Conservation (phyloP, 2,329 filamentous ascomycete species). For the Colletotrichum sojae region DNA sequence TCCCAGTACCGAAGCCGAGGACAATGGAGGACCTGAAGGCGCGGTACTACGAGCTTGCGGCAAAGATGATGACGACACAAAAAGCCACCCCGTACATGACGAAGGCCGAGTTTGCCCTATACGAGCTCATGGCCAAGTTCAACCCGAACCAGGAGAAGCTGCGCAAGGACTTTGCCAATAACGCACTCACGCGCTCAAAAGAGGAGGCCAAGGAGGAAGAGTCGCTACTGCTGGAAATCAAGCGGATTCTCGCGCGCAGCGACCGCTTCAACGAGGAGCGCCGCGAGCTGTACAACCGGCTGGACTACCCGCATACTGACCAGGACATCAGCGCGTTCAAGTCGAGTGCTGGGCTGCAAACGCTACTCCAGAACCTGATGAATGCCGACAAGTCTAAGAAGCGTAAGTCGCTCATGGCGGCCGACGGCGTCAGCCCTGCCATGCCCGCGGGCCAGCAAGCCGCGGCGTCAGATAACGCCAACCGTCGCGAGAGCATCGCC, state of each 20-base stretch:
- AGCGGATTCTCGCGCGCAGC: slow-evolving; percentile 89
- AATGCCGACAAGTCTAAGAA: slow-evolving; percentile 91
- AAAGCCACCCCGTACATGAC: slow-evolving; percentile 91
- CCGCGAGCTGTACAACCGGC: slow-evolving; percentile 85
- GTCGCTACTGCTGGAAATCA: slow-evolving; percentile 88
- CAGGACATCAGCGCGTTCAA: slow-evolving; percentile 84
- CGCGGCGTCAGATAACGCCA: slow-evolving; percentile 49
- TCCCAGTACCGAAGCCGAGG: slow-evolving; percentile 68
- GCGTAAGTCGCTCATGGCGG: slow-evolving; percentile 78
- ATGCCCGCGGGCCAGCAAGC: slow-evolving; percentile 50
- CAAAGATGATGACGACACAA: slow-evolving; percentile 84
- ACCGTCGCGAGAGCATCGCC: slow-evolving; percentile 68
- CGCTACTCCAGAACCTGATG: slow-evolving; percentile 86
- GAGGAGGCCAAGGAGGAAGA: slow-evolving; percentile 96
- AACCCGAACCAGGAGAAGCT: slow-evolving; percentile 83
- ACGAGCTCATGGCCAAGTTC: slow-evolving; percentile 90
- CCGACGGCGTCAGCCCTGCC: slow-evolving; percentile 67
- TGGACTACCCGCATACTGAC: slow-evolving; percentile 83
- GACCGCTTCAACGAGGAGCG: slow-evolving; percentile 91
- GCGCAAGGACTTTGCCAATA: slow-evolving; percentile 88
- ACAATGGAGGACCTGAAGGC: slow-evolving; percentile 92
- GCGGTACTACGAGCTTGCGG: slow-evolving; percentile 89
- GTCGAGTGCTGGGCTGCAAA: slow-evolving; percentile 83
- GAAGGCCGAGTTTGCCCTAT: slow-evolving; percentile 82
- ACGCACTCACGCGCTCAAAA: slow-evolving; percentile 82